A percentile compares a stretch with the other conserved stretches of the same genome.
Evolutionary conservation across 2,329 filamentous ascomycete species (phyloP).

Genomic region (Blumeria graminis): DNA sequence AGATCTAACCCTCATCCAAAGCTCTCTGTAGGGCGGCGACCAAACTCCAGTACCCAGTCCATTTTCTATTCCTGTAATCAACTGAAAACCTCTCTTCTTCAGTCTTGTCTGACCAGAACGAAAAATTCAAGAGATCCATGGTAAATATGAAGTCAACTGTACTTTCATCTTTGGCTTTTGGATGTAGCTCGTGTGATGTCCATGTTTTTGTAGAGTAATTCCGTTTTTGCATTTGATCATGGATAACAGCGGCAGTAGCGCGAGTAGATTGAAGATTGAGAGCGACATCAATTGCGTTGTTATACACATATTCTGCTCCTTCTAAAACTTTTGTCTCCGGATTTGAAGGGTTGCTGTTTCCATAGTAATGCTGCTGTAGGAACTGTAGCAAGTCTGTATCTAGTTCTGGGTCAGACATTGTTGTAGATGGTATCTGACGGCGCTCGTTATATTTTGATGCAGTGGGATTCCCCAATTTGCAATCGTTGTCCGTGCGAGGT

Average conservation of each 20-base stretch:
- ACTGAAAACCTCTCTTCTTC: constrained; percentile 55
- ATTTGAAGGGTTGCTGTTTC: constrained; percentile 23
- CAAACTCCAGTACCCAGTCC: constrained; percentile 91
- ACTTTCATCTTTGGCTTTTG: constrained; percentile 52
- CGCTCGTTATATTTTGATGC: no score
- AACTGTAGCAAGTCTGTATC: constrained; percentile 74
- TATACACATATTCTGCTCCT: constrained; percentile 64
- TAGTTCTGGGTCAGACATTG: constrained; percentile 77
- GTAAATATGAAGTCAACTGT: constrained; percentile 87
- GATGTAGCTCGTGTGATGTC: constrained; percentile 76
- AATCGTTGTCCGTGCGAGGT: no score
- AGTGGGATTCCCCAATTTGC: no score
- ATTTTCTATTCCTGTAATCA: constrained; percentile 54
- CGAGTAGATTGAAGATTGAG: constrained; percentile 67
- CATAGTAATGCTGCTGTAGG: constrained; percentile 51
- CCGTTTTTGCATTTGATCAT: constrained; percentile 60
- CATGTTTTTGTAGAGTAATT: constrained; percentile 66
- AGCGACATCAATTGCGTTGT: constrained; percentile 83
- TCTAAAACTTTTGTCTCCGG: constrained; percentile 57
- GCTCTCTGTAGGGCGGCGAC: constrained; percentile 72
- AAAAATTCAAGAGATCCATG: constrained; percentile 93
- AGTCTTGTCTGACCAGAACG: constrained; percentile 62
- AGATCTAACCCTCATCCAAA: constrained; percentile 49
- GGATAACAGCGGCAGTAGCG: constrained; percentile 55
- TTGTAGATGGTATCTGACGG: constrained; percentile 4